Base-by-base conservation (phyloP, 176 grass and related monocot species). In the Thinopyrum elongatum region DNA sequence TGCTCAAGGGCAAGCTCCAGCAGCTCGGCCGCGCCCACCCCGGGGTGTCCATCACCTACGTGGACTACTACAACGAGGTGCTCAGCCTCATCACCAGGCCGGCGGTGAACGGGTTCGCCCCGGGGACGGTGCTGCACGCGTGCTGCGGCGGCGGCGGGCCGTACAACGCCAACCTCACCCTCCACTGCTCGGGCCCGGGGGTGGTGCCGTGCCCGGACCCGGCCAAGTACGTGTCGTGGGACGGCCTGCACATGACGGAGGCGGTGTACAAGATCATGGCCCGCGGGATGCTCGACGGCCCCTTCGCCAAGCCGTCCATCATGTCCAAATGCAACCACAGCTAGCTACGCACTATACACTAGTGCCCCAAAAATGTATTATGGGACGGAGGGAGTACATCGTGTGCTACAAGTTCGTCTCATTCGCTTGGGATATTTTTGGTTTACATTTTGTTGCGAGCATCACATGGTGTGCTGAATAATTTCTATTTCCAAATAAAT, bases 211-310 rank as follows among this genome's bases (percentile, higher is more conserved):
- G 92, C 75, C 28, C 69, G 1, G 82, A 94, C 44, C 92, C 92
- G 36, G 46, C 74, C 1, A 76, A 0, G 74, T 64, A 72, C 42
- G 23, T 91, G 55, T 86, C 77, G 0, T 94, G 92, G 92, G 92
- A 94, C 23, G 89, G 89, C 0, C 8, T 85, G 47, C 89, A 93
- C 57, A 79, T 88, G 62, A 93, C 92, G 13, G 92, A 91, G 64
- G 86, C 92, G 1, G 59, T 59, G 34, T 91, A 93, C 51, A n/a
- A 65, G 51, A 16, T 86, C 65, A 83, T 91, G 81, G 86, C 86
- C 0, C 25, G 65, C 0, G 86, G 82, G 6, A 0, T 82, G 0
- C 75, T 92, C 42, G 22, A 78, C 8, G 86, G 83, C 8, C 86
- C 78, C 1, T 85, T 82, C 14, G 78, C 82, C 0, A 3, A 0